These are phyloP conservation scores for Aspergillus wentii DNA, from an alignment of 495 filamentous ascomycete genomes.

Conservation along the genomic window DNA sequence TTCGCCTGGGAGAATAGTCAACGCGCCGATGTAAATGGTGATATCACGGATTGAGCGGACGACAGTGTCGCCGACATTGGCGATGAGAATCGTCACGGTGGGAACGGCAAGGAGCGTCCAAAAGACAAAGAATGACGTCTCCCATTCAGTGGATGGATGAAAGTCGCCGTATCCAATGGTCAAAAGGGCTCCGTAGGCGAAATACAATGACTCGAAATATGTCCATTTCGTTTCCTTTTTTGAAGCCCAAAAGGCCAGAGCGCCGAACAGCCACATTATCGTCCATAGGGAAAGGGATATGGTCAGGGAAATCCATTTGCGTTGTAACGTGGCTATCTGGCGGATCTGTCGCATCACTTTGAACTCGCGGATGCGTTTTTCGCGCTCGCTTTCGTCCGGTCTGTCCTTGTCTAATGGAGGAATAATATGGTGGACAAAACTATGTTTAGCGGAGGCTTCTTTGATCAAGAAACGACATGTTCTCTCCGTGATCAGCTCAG, in stretches of 20 bases:
- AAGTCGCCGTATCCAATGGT: conserved; percentile 87
- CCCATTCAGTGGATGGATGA: conserved; percentile 62
- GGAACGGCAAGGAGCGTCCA: conserved; percentile 84
- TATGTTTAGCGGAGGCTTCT: too few species aligned
- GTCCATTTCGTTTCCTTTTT: conserved; percentile 59
- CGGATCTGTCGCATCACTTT: too few species aligned
- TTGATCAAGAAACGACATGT: too few species aligned
- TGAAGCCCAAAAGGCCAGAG: conserved; percentile 60
- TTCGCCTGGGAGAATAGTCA: too few species aligned
- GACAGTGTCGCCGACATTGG: conserved; percentile 67
- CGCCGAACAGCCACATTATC: conserved; percentile 75
- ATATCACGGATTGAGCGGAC: too few species aligned
- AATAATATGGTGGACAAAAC: too few species aligned
- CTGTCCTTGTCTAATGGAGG: too few species aligned
- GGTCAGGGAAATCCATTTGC: conserved; percentile 62
- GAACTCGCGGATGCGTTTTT: too few species aligned
- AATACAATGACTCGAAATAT: conserved; percentile 81
- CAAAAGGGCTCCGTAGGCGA: conserved; percentile 69
- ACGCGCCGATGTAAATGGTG: too few species aligned
- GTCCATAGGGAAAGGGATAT: conserved; percentile 61
- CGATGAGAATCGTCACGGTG: conserved; percentile 77
- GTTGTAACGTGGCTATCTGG: too few species aligned
- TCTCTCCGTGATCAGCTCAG: too few species aligned
- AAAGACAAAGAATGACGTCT: conserved; percentile 80
- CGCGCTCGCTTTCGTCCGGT: too few species aligned